Conservation (phyloP, 345 rosid species). For the Linum lewisii region DNA sequence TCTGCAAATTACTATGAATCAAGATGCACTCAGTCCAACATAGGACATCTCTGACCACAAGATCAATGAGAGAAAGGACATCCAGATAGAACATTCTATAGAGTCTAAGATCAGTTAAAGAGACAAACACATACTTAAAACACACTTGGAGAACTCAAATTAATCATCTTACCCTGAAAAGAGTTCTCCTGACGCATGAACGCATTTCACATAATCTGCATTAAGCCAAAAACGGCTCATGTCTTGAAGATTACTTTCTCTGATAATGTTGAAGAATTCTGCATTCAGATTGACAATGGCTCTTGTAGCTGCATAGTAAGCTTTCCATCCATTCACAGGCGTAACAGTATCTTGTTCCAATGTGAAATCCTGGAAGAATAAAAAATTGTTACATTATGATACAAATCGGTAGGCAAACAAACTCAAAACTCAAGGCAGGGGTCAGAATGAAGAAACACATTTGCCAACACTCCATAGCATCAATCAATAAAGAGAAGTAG, state of each 20-base stretch:
- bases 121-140: neutral
- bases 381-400: slow-evolving; percentile 2
- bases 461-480: neutral
- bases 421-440: neutral
- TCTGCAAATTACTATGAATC: neutral
- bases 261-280: slow-evolving; percentile 71
- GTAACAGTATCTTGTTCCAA: slow-evolving; percentile 73
- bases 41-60: neutral
- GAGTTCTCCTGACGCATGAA: slow-evolving; percentile 70
- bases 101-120: neutral
- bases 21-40: neutral
- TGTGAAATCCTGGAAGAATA: slow-evolving; percentile 62
- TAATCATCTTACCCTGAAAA: slow-evolving; percentile 67
- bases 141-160: neutral
- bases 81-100: neutral
- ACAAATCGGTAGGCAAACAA: neutral
- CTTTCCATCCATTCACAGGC: slow-evolving; percentile 93
- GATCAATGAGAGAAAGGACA: too few relatives aligned
- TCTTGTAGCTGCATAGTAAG: slow-evolving; percentile 92
- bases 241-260: slow-evolving; percentile 59
- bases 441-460: neutral
- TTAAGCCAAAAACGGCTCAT: slow-evolving; percentile 83
- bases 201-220: slow-evolving; percentile 89
- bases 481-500: neutral
- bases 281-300: slow-evolving; percentile 73